A percentile compares a stretch with the other conserved stretches of the same genome.
Evolutionary conservation across 768 basidiomycete species (phyloP).

Genomic region (Leccinum aurantiacum): DNA sequence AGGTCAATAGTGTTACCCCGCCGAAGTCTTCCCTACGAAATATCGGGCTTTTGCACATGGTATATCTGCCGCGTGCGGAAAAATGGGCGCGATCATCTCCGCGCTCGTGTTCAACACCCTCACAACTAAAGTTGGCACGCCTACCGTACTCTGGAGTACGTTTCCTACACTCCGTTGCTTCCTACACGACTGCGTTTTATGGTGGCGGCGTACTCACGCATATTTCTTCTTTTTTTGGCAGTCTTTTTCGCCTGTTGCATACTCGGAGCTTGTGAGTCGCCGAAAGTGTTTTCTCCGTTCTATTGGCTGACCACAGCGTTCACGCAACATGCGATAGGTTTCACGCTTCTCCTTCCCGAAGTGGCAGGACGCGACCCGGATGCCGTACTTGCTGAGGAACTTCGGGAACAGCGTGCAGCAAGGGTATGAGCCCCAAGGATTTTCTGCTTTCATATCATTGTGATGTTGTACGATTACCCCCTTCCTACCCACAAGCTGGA

Average conservation of each 20-base stretch:
- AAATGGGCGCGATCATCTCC: slow-evolving; percentile 75
- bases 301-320: not conserved
- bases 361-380: slow-evolving; percentile 53
- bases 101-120: slow-evolving; percentile 72
- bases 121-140: slow-evolving; percentile 59
- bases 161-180: slow-evolving; percentile 15
- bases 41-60: slow-evolving; percentile 76
- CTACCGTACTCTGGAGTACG: slow-evolving; percentile 70
- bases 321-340: slow-evolving; percentile 17
- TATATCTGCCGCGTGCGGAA: slow-evolving; percentile 70
- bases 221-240: slow-evolving; percentile 21
- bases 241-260: slow-evolving; percentile 69
- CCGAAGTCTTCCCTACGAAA: slow-evolving; percentile 78
- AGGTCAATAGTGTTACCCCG: slow-evolving; percentile 57
- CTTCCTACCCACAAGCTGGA: no score
- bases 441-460: not conserved
- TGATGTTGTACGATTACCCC: not conserved
- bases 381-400: slow-evolving; percentile 42
- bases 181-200: not conserved
- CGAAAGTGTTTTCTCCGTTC: not conserved
- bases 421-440: not conserved
- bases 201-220: not conserved
- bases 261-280: slow-evolving; percentile 46
- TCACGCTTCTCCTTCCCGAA: slow-evolving; percentile 52
- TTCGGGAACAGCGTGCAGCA: slow-evolving; percentile 18